These are phyloP conservation scores for Phytophthora meadii DNA, from an alignment of 352 stramenopile species.

Conservation along the genomic window DNA sequence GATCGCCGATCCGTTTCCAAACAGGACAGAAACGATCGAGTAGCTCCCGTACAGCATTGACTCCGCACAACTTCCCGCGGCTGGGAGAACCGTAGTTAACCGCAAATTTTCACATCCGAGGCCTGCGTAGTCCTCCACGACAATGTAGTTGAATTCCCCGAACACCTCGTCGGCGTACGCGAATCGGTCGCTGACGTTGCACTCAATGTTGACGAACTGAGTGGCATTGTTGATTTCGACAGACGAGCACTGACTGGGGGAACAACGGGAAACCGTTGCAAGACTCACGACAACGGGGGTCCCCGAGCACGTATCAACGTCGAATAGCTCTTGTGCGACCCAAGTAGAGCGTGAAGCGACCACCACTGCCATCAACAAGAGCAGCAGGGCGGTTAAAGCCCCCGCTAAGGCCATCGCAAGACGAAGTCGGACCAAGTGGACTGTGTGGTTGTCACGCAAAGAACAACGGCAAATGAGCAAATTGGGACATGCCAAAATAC, in stretches of 20 bases:
- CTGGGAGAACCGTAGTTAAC: conserved; percentile 23
- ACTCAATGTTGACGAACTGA: conserved; percentile 16
- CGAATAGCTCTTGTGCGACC: conserved; percentile 22
- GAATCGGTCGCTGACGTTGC: conserved; percentile 32
- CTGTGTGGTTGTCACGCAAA: conserved; percentile 22
- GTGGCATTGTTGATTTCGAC: conserved; percentile 22
- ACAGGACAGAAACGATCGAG: conserved; percentile 26
- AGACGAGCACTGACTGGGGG: conserved; percentile 2
- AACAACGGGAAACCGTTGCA: conserved; percentile 11
- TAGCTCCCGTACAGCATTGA: conserved; percentile 23
- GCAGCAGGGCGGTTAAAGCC: neutral
- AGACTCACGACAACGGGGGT: conserved; percentile 18
- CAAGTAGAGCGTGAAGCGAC: conserved; percentile 14
- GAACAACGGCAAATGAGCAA: conserved; percentile 25
- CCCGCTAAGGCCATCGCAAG: conserved; percentile 14
- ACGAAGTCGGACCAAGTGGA: conserved; percentile 17
- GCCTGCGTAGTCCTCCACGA: conserved; percentile 29
- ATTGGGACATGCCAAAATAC: conserved; percentile 6
- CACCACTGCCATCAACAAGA: conserved; percentile 10
- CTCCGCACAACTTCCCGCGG: conserved; percentile 17
- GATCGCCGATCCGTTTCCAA: conserved; percentile 31
- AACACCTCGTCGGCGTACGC: conserved; percentile 27
- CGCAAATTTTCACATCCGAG: conserved; percentile 23
- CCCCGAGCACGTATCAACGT: conserved; percentile 20
- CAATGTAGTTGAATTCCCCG: conserved; percentile 34